A percentile compares a stretch with the other conserved stretches of the same genome.
Evolutionary conservation across 2,329 filamentous ascomycete genomes (phyloP).

Genomic region (Byssothecium circinans): DNA sequence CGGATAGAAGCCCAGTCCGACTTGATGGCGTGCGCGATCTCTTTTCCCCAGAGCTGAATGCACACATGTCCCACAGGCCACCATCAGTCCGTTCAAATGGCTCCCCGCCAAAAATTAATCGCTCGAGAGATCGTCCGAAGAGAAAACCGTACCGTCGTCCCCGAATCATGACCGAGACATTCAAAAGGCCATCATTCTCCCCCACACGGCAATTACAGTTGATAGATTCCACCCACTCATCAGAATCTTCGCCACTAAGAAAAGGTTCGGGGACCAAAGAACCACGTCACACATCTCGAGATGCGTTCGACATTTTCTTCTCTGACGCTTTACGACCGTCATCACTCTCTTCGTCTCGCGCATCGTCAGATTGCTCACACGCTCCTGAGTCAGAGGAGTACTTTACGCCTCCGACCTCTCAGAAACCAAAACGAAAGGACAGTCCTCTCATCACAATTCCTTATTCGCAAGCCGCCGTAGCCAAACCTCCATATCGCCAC

Average conservation of each 20-base stretch:
- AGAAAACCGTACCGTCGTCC: constrained; percentile 15
- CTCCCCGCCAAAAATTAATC: constrained; percentile 8
- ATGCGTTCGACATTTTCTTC: constrained; percentile 7
- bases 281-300: constrained; percentile 1
- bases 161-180: constrained; percentile 23
- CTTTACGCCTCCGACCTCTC: constrained; percentile 16
- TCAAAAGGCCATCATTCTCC: constrained; percentile 8
- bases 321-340: constrained; percentile 5
- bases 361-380: constrained; percentile 3
- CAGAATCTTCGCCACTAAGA: not conserved
- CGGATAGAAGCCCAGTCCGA: constrained; percentile 3
- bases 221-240: not conserved
- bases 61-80: not conserved
- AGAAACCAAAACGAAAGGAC: not conserved
- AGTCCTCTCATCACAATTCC: not conserved
- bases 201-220: not conserved
- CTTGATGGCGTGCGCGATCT: constrained; percentile 11
- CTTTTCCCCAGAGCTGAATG: constrained; percentile 7
- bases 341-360: constrained; percentile 1
- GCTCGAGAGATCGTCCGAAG: constrained; percentile 1
- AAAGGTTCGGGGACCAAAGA: not conserved
- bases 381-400: constrained; percentile 17
- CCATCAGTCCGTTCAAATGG: constrained; percentile 7
- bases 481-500: not conserved
- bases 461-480: not conserved